Evolutionary conservation across 2,329 filamentous ascomycete species (phyloP), one percentile per base, ranked within the genome.

Genomic region (Paecilomyces dactylethromorphus): DNA sequence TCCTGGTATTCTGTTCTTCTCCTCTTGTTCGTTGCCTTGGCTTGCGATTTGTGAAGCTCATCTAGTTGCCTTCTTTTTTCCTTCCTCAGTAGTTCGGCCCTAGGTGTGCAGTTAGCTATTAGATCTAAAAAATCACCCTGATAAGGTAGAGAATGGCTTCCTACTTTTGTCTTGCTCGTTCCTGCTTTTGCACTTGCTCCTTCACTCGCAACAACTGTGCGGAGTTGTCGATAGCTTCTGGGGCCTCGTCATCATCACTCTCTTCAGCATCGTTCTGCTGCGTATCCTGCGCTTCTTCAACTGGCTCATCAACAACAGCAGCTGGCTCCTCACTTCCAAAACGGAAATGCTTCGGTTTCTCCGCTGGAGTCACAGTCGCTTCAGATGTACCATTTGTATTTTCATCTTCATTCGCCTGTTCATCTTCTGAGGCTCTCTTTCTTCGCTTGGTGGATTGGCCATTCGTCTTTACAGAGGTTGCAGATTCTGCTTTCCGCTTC

Each of bases 301-400:
- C 56, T 49, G 60, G 59, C 52, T 59, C 59, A 49, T 64, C 59
- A 22, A 65, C 59, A 1, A 65, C 68, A 24, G 66, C 7, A 24
- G 57, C 65, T 26, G 74, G 73, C 22, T 78, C 76, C 60, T 77
- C 75, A 59, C 74, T 77, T 33, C 65, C 75, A 57, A 78, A 78
- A 55, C 75, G 70, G 45, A 77, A 66, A 57, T 76, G 74, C 32
- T 64, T 69, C 53, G 55, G 66, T 63, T 64, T 65, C n/a, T 54
- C 39, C 12, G 45, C 39, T 7, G 45, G 6, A 15, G 29, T 32
- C 12, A 55, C 15, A 24, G 13, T 52, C 5, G 56, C 52, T 33
- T 33, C 35, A 59, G 33, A 45, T 18, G 39, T 8, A 18, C 15
- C 10, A 5, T 18, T 61, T 12, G 59, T 49, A 15, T 55, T 56